Base-by-base conservation (phyloP, 208 protist species). In the Zelonia costaricensis region DNA sequence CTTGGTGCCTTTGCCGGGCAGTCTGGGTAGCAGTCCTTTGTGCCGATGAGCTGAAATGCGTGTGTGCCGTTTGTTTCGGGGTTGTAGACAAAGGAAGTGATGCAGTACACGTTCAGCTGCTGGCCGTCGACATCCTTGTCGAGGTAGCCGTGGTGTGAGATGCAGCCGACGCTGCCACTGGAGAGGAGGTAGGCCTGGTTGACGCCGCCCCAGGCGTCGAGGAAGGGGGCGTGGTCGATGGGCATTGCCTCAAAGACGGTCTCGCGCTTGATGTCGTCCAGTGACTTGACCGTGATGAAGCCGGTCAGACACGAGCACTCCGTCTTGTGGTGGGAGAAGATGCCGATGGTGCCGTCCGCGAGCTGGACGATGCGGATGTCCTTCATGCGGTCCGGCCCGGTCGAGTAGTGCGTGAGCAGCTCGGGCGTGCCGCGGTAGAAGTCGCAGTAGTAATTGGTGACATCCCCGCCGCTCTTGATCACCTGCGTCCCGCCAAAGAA, bases 181-280 rank as follows among this genome's bases (percentile, higher is more conserved):
- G 70, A 65, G 20, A 82, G 70, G 31, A 82, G 52, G 52, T 78
- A 82, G 9, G 76, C 46, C 56, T 82, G 76, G 38, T 78, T 78
- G 25, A 82, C 76, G 30, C 76, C 70, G 31, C 76, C 76, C 76
- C 76, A 82, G 9, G 63, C 56, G 33, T 72, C 63, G 7, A 78
- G 48, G 15, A 82, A 54, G 9, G 39, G 20, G 8, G 22, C 15
- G 13, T 59, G 23, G 45, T 77, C 60, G 9, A 77, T 63, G 3
- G 70, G 76, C 46, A 59, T 8, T 4, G 64, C 76, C 33, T 61
- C 61, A 5, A 43, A 28, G 16, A 82, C 51, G 22, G 72, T 59
- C 56, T 71, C 47, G 8, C 35, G 54, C 2, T 36, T 71, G 12
- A 82, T 53, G 15, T 82, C 69, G 8, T 78, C 57, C 27, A 82